Conservation (phyloP, 306 rosid genomes). For the Begonia masoniana region DNA sequence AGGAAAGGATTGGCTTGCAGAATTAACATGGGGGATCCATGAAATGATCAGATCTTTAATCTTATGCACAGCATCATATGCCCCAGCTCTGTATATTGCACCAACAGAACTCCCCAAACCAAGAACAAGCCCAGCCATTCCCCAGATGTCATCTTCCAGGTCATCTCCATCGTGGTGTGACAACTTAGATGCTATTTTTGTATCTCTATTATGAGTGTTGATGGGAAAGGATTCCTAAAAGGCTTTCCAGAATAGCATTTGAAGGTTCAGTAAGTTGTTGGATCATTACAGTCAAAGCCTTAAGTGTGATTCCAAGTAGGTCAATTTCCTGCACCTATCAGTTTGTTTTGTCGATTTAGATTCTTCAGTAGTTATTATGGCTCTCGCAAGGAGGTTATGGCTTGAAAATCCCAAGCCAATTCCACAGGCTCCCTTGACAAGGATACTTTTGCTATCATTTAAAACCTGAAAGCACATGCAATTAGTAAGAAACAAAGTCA, state of each 20-base stretch:
- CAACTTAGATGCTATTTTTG: conserved; percentile 19
- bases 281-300: conserved; percentile 39
- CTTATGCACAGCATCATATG: conserved; percentile 54
- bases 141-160: conserved; percentile 84
- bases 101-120: conserved; percentile 63
- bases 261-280: conserved; percentile 43
- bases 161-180: conserved; percentile 32
- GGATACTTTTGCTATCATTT: conserved; percentile 54
- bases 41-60: conserved; percentile 54
- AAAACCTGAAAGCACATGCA: conserved; percentile 41
- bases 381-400: conserved; percentile 78
- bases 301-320: conserved; percentile 45
- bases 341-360: conserved; percentile 31
- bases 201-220: conserved; percentile 18
- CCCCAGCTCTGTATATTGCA: conserved; percentile 67
- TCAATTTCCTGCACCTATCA: conserved; percentile 41
- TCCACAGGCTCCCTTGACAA: conserved; percentile 94
- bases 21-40: conserved; percentile 56
- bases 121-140: conserved; percentile 87
- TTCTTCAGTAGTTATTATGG: conserved; percentile 39
- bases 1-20: conserved; percentile 22
- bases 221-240: conserved; percentile 40
- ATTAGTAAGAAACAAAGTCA: background rate
- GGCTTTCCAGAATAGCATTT: conserved; percentile 43
- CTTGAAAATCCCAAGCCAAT: conserved; percentile 86